A percentile compares a stretch with the other conserved stretches of the same genome.
phyloP scores from a whole-genome alignment of 2,329 filamentous ascomycete species.

The Beauveria sp. region DNA sequence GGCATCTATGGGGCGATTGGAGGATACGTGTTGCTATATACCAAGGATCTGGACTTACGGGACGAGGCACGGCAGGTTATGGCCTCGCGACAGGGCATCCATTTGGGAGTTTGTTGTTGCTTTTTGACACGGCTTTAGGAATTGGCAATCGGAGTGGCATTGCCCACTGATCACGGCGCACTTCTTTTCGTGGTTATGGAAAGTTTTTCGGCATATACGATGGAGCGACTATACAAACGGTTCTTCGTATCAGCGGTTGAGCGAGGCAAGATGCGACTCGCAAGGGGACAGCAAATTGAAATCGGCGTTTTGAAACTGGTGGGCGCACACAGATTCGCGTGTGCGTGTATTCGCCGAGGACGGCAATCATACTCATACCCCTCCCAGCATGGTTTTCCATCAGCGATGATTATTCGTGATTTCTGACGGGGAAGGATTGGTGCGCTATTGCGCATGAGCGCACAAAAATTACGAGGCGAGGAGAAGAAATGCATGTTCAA shows the following conservation, averaged over 20 bases:
- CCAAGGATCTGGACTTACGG: conserved; percentile 6
- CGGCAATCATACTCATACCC: conserved; percentile 7
- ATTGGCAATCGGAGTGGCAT: conserved; percentile 1
- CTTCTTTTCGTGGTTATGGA: conserved; percentile 5
- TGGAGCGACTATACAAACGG: conserved; percentile 4
- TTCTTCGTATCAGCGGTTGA: conserved; percentile 6
- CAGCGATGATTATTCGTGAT: conserved; percentile 4
- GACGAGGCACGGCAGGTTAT: conserved; percentile 3
- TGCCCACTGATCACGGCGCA: conserved; percentile 6
- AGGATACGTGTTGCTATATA: conserved; percentile 6
- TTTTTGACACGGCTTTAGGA: conserved; percentile 8
- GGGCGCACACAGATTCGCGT: not conserved
- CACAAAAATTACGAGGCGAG: not conserved
- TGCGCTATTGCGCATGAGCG: not conserved
- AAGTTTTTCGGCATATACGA: conserved; percentile 6
- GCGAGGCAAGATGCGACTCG: not conserved
- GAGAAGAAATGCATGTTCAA: not conserved
- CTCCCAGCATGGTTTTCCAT: not conserved
- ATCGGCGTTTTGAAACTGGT: conserved; percentile 8
- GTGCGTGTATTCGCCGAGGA: not conserved
- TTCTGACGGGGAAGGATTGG: not conserved
- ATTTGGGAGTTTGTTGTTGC: conserved; percentile 10
- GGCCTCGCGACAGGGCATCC: conserved; percentile 6
- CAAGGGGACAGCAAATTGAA: conserved; percentile 1
- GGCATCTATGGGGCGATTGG: conserved; percentile 3